A percentile compares a stretch with the other conserved stretches of the same genome.
phyloP scores from a whole-genome alignment of 495 filamentous ascomycete species.

The Aspergillus affinis region DNA sequence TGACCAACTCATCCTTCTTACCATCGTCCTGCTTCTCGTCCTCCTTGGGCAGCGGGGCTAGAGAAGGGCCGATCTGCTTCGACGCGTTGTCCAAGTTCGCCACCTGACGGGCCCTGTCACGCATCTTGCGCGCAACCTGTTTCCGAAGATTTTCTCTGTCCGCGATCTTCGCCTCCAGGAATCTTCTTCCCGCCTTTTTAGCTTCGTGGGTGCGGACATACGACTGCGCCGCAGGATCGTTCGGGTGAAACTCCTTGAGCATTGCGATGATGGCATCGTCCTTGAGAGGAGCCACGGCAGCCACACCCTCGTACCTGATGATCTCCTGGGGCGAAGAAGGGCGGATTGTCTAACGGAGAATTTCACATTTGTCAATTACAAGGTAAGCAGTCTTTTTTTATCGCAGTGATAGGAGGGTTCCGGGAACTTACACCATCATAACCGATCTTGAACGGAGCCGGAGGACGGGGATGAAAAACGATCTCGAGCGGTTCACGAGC shows the following conservation, averaged over 20 bases:
- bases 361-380: too few relatives aligned
- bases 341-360: background rate
- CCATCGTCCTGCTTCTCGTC: background rate
- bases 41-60: slow-evolving; percentile 1
- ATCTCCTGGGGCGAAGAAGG: background rate
- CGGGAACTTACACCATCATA: background rate
- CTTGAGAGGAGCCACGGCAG: slow-evolving; percentile 25
- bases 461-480: too few relatives aligned
- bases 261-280: slow-evolving; percentile 60
- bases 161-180: slow-evolving; percentile 4
- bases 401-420: too few relatives aligned
- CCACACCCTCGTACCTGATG: background rate
- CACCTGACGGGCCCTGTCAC: slow-evolving; percentile 6
- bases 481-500: too few relatives aligned
- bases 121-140: slow-evolving; percentile 6
- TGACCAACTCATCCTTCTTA: background rate
- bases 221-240: slow-evolving; percentile 33
- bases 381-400: too few relatives aligned
- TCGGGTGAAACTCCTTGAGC: slow-evolving; percentile 62
- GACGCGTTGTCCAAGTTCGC: slow-evolving; percentile 4
- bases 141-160: slow-evolving; percentile 12
- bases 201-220: slow-evolving; percentile 21
- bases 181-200: slow-evolving; percentile 15
- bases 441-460: background rate
- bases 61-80: slow-evolving; percentile 6